Base-by-base conservation (phyloP, 305 asterid genomes). In the Fraxinus sp. region DNA sequence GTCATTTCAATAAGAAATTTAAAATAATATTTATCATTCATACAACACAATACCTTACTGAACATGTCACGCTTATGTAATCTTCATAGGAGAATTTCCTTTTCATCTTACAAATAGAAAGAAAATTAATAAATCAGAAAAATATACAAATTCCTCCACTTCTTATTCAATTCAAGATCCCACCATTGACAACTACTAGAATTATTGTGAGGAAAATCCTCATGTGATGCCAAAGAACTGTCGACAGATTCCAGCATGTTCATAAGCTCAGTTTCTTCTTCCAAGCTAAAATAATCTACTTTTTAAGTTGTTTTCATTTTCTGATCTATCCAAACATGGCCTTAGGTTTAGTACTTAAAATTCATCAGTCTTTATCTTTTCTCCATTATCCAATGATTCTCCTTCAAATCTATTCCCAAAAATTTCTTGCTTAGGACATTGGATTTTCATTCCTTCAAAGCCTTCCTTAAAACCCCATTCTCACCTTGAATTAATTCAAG, bases 171-270 rank as follows among this genome's bases (percentile, higher is more conserved):
- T n/a, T 84, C 81, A 86, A 77, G 87, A 86, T 87, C 90, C 87
- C 89, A 88, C 89, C 87, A 88, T 43, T 84, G 84, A 83, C 49
- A 22, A 66, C 75, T 62, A 80, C 83, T 75, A 26, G 83, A 73
- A 4, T 79, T 74, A 7, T 81, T 79, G 36, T 77, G 39, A 11
- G 81, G 73, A 86, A 86, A 87, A 68, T 87, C 80, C 62, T 85
- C 88, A 16, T 78, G 82, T 0, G 84, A 83, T 9, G 83, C 77
- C 78, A 84, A 46, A 76, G 86, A 74, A 79, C 83, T 82, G 16
- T 79, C 81, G 5, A 33, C 49, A 32, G 72, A 64, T 52, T 83
- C 88, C 37, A 57, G 78, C 71, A 80, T 76, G 77, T 80, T 80
- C 20, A 83, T 41, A 2, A 78, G 41, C 41, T 77, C 78, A 5